These are phyloP conservation scores for Fusarium albosuccineum DNA, from an alignment of 2,329 filamentous ascomycete species.

Conservation along the genomic window DNA sequence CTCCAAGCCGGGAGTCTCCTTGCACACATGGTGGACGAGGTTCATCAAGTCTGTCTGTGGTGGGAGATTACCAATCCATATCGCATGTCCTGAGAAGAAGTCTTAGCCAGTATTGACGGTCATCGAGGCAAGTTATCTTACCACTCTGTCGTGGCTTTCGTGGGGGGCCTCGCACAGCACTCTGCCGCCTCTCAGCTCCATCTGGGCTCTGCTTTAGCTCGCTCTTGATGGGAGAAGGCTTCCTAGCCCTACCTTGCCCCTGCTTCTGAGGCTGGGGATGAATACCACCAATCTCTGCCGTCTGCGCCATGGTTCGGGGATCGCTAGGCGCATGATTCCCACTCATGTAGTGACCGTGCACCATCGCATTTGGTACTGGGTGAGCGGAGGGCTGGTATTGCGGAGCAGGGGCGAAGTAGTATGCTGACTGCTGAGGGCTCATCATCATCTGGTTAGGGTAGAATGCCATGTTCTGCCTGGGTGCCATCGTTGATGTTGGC, in stretches of 20 bases:
- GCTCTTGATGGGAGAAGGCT: constrained; percentile 24
- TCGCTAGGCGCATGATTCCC: constrained; percentile 44
- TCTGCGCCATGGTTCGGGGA: constrained; percentile 38
- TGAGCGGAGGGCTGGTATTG: constrained; percentile 54
- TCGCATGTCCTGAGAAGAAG: constrained; percentile 75
- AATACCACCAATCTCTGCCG: constrained; percentile 21
- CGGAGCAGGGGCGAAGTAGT: constrained; percentile 59
- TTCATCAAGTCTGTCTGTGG: constrained; percentile 84
- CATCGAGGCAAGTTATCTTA: constrained; percentile 53
- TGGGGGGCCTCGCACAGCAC: constrained; percentile 51
- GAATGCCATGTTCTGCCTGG: constrained; percentile 57
- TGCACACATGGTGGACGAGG: constrained; percentile 91
- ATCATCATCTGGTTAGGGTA: constrained; percentile 60
- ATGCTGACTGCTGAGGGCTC: constrained; percentile 56
- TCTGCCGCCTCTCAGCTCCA: constrained; percentile 41
- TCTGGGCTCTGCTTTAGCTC: constrained; percentile 39
- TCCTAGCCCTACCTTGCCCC: constrained; percentile 41
- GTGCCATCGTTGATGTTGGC: constrained; percentile 51
- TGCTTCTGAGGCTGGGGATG: constrained; percentile 31
- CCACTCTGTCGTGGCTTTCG: constrained; percentile 69
- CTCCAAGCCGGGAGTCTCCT: constrained; percentile 82
- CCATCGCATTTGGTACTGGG: constrained; percentile 50
- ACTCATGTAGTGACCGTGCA: constrained; percentile 53
- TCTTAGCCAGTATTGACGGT: constrained; percentile 16
- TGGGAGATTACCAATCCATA: constrained; percentile 96